Evolutionary conservation across 768 basidiomycete species (phyloP), one percentile per base, ranked within the genome.

Genomic region (Lenzites betulinus): DNA sequence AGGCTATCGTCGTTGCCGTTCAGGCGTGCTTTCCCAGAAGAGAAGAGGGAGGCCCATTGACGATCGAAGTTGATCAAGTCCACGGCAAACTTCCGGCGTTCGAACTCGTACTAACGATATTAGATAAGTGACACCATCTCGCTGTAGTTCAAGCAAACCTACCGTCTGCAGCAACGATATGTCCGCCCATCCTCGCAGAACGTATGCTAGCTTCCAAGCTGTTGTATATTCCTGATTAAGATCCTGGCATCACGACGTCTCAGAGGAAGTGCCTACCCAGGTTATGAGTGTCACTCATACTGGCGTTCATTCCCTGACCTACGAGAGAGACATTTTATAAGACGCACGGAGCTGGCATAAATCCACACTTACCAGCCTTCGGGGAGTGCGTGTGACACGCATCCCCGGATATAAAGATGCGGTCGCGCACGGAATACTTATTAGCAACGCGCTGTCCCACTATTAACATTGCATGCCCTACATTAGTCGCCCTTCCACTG

Each of bases 391-490:
- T 79, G 58, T 78, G 80, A 38, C 79, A 84, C 2, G 82, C 82
- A 62, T 83, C 83, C 13, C 84, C 83, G 0, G 80, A 84, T 48
- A 85, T 84, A 64, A 85, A 83, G 2, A 84, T 74, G 5, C 84
- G 79, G 33, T 83, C 70, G 41, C 77, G 62, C 0, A 75, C 65
- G 1, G 79, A 78, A 69, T 79, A 86, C n/a, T 72, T 72, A 30
- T 81, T 76, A 15, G 83, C 82, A 8, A 85, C 79, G 4, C 84
- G 77, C 65, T 86, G 83, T 1, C 83, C 83, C 50, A 85, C 83
- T 83, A n/a, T 38, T 23, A 5, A 22, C 12, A 6, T 6, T 1
- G 25, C 72, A 33, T 22, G 16, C 23, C 30, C n/a, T 53, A 44
- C 52, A 28, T 47, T 16, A 30, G 11, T 2, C 42, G 30, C 26